Percentiles rank a stretch among this genome's conserved stretches.
phyloP scores from a whole-genome alignment of 768 basidiomycete genomes.

The Hydnomerulius pinastri region DNA sequence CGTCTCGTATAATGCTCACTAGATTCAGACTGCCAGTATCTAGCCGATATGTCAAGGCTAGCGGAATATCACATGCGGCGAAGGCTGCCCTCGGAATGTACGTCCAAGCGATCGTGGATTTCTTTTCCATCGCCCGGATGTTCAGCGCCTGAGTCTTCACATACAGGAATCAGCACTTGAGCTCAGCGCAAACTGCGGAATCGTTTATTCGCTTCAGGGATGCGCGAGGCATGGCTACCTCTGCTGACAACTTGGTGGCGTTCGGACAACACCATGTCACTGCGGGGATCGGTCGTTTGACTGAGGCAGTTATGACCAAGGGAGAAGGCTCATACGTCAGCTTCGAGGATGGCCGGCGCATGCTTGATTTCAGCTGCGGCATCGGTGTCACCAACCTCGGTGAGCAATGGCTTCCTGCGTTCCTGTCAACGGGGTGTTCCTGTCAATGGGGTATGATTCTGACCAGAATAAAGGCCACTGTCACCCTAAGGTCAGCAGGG shows the following conservation, averaged over 20 bases:
- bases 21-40: conserved; percentile 13
- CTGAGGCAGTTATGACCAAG: conserved; percentile 60
- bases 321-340: conserved; percentile 74
- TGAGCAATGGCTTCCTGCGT: conserved; percentile 28
- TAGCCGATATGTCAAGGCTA: background rate
- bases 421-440: background rate
- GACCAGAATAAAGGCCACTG: conserved; percentile 65
- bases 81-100: conserved; percentile 9
- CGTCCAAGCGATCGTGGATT: conserved; percentile 3
- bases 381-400: conserved; percentile 88
- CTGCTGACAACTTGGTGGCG: conserved; percentile 23
- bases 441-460: background rate
- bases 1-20: conserved; percentile 8
- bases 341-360: conserved; percentile 68
- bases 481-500: conserved; percentile 82
- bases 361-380: conserved; percentile 87
- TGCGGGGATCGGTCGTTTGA: conserved; percentile 42
- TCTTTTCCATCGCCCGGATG: background rate
- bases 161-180: conserved; percentile 1
- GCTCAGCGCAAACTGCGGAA: background rate
- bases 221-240: conserved; percentile 22
- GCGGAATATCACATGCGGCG: background rate
- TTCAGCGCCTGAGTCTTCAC: background rate
- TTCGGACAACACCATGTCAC: conserved; percentile 49
- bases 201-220: background rate